Conservation (phyloP, 2,329 filamentous ascomycete species). For the Ophiostoma australiae region DNA sequence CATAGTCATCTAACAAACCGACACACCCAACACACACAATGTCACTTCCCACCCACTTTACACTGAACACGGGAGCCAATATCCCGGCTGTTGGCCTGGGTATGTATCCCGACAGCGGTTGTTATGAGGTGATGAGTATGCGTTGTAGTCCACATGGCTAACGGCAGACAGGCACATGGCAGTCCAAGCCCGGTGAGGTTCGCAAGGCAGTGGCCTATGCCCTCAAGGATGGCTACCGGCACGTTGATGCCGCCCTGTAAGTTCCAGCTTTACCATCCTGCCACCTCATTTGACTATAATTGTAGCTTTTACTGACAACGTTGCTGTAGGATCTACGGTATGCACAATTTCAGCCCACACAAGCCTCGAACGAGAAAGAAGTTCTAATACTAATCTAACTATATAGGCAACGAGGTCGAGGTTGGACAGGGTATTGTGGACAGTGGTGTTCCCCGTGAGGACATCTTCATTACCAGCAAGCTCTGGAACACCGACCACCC, state of each 20-base stretch:
- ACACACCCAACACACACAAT: background rate
- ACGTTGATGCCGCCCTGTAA: slow-evolving; percentile 25
- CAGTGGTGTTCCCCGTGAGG: slow-evolving; percentile 41
- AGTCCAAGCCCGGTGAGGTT: slow-evolving; percentile 19
- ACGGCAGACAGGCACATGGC: slow-evolving; percentile 21
- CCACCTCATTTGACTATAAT: background rate
- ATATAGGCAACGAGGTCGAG: slow-evolving; percentile 25
- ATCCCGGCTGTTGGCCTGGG: slow-evolving; percentile 51
- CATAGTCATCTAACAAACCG: background rate
- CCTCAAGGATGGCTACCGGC: slow-evolving; percentile 25
- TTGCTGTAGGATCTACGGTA: background rate
- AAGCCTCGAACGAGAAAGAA: background rate
- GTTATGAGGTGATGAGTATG: background rate
- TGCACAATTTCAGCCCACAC: background rate
- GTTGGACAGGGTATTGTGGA: slow-evolving; percentile 45
- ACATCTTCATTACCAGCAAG: slow-evolving; percentile 56
- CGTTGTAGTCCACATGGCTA: background rate
- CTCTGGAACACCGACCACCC: slow-evolving; percentile 58
- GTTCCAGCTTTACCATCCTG: background rate
- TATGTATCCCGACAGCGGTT: slow-evolving; percentile 32
- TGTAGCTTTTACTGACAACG: background rate
- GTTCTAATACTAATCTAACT: background rate
- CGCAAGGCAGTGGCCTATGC: slow-evolving; percentile 20
- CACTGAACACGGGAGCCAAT: slow-evolving; percentile 53
- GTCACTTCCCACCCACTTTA: slow-evolving; percentile 22